These are phyloP conservation scores for Taphrina confusa DNA, from an alignment of 1,139 yeast species.

Conservation along the genomic window DNA sequence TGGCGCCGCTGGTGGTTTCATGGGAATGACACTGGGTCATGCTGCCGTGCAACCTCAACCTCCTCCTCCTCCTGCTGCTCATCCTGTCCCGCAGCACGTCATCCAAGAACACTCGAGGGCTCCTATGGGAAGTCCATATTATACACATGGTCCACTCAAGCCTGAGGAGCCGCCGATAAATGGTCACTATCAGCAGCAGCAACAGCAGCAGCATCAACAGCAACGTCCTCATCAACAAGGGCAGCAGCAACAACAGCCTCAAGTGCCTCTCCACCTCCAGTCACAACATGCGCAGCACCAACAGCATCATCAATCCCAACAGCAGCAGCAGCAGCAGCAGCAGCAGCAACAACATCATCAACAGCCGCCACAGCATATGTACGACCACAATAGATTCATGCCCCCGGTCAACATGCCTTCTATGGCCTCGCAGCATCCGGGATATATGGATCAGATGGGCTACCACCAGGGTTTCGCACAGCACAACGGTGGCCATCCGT, in stretches of 20 bases:
- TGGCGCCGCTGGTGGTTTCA: conserved; percentile 30
- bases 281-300: conserved; percentile 4
- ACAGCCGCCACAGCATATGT: conserved; percentile 10
- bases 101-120: conserved; percentile 1
- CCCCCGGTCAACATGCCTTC: neutral
- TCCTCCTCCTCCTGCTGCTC: conserved; percentile 7
- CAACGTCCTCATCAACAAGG: conserved; percentile 20
- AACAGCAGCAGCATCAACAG: conserved; percentile 12
- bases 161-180: conserved; percentile 13
- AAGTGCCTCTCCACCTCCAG: conserved; percentile 1
- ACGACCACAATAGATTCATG: conserved; percentile 9
- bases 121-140: neutral
- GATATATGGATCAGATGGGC: conserved; percentile 13
- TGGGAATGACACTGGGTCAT: conserved; percentile 30
- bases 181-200: conserved; percentile 12
- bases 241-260: conserved; percentile 1
- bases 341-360: neutral
- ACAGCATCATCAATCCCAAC: conserved; percentile 5
- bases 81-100: conserved; percentile 1
- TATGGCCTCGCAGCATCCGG: conserved; percentile 7
- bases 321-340: conserved; percentile 15
- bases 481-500: conserved; percentile 2
- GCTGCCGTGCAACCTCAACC: conserved; percentile 14
- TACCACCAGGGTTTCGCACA: conserved; percentile 5
- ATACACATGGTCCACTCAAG: conserved; percentile 7